Evolutionary conservation across 179 eudicot genomes (phyloP), one percentile per base, ranked within the genome.

Genomic region (Spinacia oleracea): DNA sequence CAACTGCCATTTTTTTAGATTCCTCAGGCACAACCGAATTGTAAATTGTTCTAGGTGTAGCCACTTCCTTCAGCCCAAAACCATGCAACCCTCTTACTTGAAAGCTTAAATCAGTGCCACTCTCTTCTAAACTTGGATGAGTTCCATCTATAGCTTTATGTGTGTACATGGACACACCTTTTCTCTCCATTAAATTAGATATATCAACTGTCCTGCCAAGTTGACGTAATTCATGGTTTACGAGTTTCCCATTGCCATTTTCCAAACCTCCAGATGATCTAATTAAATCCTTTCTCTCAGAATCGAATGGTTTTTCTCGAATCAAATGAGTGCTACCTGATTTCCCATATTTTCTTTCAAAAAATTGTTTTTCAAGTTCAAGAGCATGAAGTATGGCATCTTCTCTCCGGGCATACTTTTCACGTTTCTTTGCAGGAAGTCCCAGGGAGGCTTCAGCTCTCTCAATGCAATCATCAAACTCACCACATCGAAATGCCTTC

Each of bases 351-450:
- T 87, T 90, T 66, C 85, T 89, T 83, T 87, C 91, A 83, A 83
- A 70, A 67, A 85, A 45, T 72, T 89, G 87, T 81, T 89, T 96
- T 91, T 96, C 99, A 72, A 96, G 93, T 74, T 92, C 93, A 75
- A 96, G 97, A 60, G 99, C 99, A 87, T 96, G 96, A 72, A 96
- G 90, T 81, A 94, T 94, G 25, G 98, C 99, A 91, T 96, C 98
- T 86, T 94, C 98, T 53, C 97, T 83, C 43, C 98, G 94, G 59
- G 98, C 99, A 85, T 96, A 96, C 76, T 96, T 96, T 85, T 96
- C 99, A 85, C 99, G 87, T 77, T 91, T 96, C 85, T 96, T 96
- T n/a, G 93, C 86, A 79, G 99, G 97, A 89, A 96, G 85, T 9
- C 97, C 97, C 75, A 84, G 86, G 51, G 97, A 81, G 77, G 98